Conservation (phyloP, 2,329 filamentous ascomycete species). For the Coleophoma cylindrospora region DNA sequence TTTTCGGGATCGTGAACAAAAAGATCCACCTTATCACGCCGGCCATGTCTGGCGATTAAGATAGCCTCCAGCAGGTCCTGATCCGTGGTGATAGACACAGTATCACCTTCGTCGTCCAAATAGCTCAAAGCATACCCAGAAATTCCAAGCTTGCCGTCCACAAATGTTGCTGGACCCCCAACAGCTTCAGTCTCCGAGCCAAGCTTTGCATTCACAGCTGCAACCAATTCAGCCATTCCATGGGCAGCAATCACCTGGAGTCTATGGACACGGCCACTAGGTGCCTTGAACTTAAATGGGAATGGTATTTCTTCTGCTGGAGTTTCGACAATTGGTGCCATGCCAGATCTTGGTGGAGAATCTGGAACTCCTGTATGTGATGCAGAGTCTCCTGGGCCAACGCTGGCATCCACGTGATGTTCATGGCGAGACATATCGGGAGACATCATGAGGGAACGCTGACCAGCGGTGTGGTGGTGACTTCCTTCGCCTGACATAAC, state of each 20-base stretch:
- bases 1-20: constrained; percentile 93
- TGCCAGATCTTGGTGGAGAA: constrained; percentile 63
- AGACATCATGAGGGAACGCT: constrained; percentile 70
- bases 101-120: constrained; percentile 93
- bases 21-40: constrained; percentile 89
- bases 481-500: constrained; percentile 90
- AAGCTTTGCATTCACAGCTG: constrained; percentile 76
- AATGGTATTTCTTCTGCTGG: constrained; percentile 72
- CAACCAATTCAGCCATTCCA: constrained; percentile 75
- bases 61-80: constrained; percentile 90
- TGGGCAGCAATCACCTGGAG: constrained; percentile 78
- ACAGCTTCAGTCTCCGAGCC: constrained; percentile 78
- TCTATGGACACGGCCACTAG: constrained; percentile 88
- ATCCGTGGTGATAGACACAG: constrained; percentile 93
- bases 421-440: constrained; percentile 69
- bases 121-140: constrained; percentile 91
- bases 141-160: constrained; percentile 71
- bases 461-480: constrained; percentile 60
- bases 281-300: constrained; percentile 98
- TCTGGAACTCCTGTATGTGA: constrained; percentile 80
- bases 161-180: constrained; percentile 72
- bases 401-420: constrained; percentile 66
- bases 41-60: constrained; percentile 69
- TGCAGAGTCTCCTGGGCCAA: constrained; percentile 89
- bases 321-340: constrained; percentile 45